Base-by-base conservation (phyloP, 2,329 filamentous ascomycete genomes). In the Ilyonectria robusta region DNA sequence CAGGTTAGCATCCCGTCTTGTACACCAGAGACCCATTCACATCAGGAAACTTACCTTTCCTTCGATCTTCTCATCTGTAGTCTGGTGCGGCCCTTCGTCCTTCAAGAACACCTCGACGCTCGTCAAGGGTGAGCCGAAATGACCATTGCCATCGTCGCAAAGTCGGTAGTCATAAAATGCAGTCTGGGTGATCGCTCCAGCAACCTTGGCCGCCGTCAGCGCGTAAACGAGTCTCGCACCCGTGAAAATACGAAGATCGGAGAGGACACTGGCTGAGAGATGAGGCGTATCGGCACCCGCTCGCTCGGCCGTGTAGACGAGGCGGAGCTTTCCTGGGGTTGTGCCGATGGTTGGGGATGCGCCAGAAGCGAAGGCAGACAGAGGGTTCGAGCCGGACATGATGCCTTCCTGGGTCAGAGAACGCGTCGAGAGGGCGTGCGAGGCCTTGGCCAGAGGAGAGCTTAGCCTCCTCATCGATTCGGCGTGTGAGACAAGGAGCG, bases 161-260 rank as follows among this genome's bases (percentile, higher is more conserved):
- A 87, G 85, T 71, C 95, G 86, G 80, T 98, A 98, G 78, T 98
- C 95, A 77, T 93, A 97, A 44, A 95, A 87, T 68, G 93, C 91
- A 8, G 93, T 97, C 82, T 98, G 95, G 1, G 92, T 85, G n/a
- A 97, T 89, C 1, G 95, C 92, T 42, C 96, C 96, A 2, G 95
- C 95, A n/a, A 98, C 93, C 67, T 89, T 89, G 26, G 94, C 85
- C 1, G 93, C 91, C 19, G 94, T 93, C 61, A 99, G 85, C 3
- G 94, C 95, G 79, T 98, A 97, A 57, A 97, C 86, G 63, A 98
- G 86, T 58, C 94, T 89, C 2, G 94, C 92, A 31, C 92, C 89
- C 2, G 93, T 93, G 79, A 94, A 93, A 59, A 97, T 87, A 51
- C 95, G 90, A 64, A 98, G 82, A 76, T 98, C 94, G 0, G 93